These are phyloP conservation scores for Schizochytrium sp. DNA, from an alignment of 108 stramenopile species.

Conservation along the genomic window DNA sequence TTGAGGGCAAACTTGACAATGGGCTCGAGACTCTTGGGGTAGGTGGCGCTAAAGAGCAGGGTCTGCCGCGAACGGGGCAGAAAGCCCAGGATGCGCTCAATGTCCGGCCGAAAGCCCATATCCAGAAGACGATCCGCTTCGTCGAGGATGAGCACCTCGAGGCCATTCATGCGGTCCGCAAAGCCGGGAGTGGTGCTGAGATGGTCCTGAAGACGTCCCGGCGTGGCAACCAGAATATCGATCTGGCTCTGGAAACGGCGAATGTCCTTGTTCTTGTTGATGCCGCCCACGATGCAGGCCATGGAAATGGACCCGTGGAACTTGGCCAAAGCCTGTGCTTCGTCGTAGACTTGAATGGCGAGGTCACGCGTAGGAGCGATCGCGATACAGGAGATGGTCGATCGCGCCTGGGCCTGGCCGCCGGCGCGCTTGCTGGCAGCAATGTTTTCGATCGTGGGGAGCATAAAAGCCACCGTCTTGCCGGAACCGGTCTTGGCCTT, in stretches of 20 bases:
- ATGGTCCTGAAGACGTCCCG: constrained; percentile 75
- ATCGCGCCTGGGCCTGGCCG: too few species aligned
- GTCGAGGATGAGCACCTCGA: constrained; percentile 70
- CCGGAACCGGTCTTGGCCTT: constrained; percentile 87
- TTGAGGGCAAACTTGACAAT: constrained; percentile 54
- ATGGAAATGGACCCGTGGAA: constrained; percentile 31
- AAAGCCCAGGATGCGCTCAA: constrained; percentile 57
- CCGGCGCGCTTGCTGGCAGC: background rate
- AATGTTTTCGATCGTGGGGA: constrained; percentile 59
- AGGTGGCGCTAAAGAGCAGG: constrained; percentile 85
- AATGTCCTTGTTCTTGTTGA: constrained; percentile 66
- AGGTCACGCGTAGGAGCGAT: constrained; percentile 86
- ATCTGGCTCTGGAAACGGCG: constrained; percentile 39
- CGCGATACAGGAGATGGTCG: constrained; percentile 57
- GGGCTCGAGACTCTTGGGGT: constrained; percentile 54
- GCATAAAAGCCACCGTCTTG: constrained; percentile 68
- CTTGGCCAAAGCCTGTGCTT: constrained; percentile 53
- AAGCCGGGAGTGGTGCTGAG: constrained; percentile 63
- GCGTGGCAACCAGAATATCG: constrained; percentile 77
- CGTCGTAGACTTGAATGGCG: constrained; percentile 72
- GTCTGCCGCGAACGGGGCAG: constrained; percentile 70
- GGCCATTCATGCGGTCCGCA: background rate
- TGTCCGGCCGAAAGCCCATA: constrained; percentile 77
- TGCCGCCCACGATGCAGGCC: constrained; percentile 65
- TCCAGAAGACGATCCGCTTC: constrained; percentile 87